These are phyloP conservation scores for Cytospora schulzeri DNA, from an alignment of 2,329 filamentous ascomycete species.

Conservation along the genomic window DNA sequence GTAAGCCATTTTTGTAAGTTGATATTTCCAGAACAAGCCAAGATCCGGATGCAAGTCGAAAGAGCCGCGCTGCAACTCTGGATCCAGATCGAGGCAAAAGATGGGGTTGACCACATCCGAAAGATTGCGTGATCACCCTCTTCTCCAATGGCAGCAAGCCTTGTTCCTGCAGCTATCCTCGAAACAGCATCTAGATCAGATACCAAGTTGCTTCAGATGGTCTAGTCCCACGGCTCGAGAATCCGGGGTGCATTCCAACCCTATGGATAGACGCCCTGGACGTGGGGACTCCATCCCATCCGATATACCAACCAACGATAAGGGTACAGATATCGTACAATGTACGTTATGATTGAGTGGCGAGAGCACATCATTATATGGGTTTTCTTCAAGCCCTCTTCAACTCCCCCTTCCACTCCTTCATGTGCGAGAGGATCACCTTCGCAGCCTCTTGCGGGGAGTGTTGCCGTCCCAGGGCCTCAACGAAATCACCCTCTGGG, in stretches of 20 bases:
- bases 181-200: constrained; percentile 3
- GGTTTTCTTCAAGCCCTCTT: constrained; percentile 29
- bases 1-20: background rate
- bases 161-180: constrained; percentile 15
- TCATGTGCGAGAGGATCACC: constrained; percentile 84
- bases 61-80: constrained; percentile 18
- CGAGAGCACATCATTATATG: constrained; percentile 3
- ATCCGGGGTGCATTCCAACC: constrained; percentile 6
- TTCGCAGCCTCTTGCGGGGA: constrained; percentile 83
- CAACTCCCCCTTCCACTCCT: constrained; percentile 51
- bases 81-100: background rate
- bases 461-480: constrained; percentile 93
- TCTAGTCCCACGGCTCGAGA: background rate
- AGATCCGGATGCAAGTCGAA: constrained; percentile 5
- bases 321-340: constrained; percentile 9
- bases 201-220: background rate
- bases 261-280: background rate
- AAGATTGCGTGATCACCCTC: constrained; percentile 13
- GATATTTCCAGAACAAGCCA: background rate
- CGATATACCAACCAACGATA: background rate
- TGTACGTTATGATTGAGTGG: constrained; percentile 12
- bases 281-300: background rate
- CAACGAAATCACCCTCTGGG: constrained; percentile 96
- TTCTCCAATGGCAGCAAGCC: constrained; percentile 13
- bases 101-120: background rate